These are phyloP conservation scores for Crithidia fasciculata DNA, from an alignment of 208 protist genomes.

Conservation along the genomic window DNA sequence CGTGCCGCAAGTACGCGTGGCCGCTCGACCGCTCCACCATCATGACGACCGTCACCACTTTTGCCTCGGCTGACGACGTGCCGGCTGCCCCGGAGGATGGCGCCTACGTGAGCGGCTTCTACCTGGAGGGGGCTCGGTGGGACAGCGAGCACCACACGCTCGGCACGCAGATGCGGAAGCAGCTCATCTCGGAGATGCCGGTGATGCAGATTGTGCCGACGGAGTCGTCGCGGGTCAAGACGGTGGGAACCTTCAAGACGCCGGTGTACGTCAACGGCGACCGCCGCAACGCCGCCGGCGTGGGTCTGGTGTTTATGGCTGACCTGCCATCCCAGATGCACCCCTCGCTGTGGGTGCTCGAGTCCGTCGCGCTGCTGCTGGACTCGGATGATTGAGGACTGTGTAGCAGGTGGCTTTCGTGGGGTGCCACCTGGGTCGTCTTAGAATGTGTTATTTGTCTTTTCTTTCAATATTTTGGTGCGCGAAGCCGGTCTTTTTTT, in stretches of 20 bases:
- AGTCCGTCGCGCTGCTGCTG: constrained; percentile 95
- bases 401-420: not conserved
- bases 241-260: constrained; percentile 95
- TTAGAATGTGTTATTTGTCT: too few relatives aligned
- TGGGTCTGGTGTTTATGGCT: constrained; percentile 98
- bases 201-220: constrained; percentile 98
- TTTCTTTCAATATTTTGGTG: too few relatives aligned
- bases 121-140: constrained; percentile 97
- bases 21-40: constrained; percentile 97
- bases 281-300: constrained; percentile 96
- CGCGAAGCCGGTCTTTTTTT: not conserved
- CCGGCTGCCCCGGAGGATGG: constrained; percentile 87
- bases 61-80: constrained; percentile 76
- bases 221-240: constrained; percentile 95
- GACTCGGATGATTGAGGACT: constrained; percentile 90
- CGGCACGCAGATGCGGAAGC: constrained; percentile 93
- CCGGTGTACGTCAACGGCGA: constrained; percentile 99
- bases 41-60: constrained; percentile 94
- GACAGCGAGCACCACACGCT: constrained; percentile 89
- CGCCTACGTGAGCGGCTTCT: constrained; percentile 97
- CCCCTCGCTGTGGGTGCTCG: constrained; percentile 95
- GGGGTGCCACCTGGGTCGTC: too few relatives aligned
- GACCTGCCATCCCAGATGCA: constrained; percentile 95
- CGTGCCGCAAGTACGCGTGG: constrained; percentile 97
- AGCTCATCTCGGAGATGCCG: constrained; percentile 96